Percentiles rank a stretch among this genome's conserved stretches.
Evolutionary conservation across 345 rosid species (phyloP).

Genomic region (Heritiera littoralis): DNA sequence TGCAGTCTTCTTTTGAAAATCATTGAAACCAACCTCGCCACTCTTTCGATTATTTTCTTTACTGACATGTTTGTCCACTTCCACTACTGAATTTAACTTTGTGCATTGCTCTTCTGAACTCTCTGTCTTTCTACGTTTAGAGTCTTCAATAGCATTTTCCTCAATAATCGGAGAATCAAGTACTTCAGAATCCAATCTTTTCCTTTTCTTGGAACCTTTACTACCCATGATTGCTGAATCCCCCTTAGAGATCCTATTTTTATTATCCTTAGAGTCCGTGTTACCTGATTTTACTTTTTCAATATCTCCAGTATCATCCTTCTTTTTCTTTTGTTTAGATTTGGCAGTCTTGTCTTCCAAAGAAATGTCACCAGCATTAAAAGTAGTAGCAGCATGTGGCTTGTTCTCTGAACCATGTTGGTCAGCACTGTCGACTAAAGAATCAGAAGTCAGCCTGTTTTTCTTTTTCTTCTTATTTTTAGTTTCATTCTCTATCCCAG

Average conservation of each 20-base stretch:
- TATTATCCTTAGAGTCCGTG: slow-evolving; percentile 26
- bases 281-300: slow-evolving; percentile 22
- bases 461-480: slow-evolving; percentile 59
- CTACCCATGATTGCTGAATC: slow-evolving; percentile 28
- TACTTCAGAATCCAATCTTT: slow-evolving; percentile 58
- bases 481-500: slow-evolving; percentile 31
- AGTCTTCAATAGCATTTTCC: slow-evolving; percentile 43
- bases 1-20: slow-evolving; percentile 32
- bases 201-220: slow-evolving; percentile 71
- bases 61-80: slow-evolving; percentile 16
- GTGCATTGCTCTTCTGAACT: slow-evolving; percentile 30
- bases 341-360: slow-evolving; percentile 26
- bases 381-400: slow-evolving; percentile 4
- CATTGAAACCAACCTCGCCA: background rate
- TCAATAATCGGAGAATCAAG: slow-evolving; percentile 31
- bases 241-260: slow-evolving; percentile 22
- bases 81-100: slow-evolving; percentile 22
- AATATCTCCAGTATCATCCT: slow-evolving; percentile 19
- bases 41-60: slow-evolving; percentile 21
- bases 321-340: slow-evolving; percentile 30
- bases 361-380: slow-evolving; percentile 13
- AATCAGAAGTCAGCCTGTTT: slow-evolving; percentile 29
- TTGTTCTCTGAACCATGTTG: slow-evolving; percentile 19
- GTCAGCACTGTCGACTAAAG: slow-evolving; percentile 17
- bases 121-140: slow-evolving; percentile 55